Percentiles rank a stretch among this genome's conserved stretches.
These are phyloP conservation scores for Edaphochlamys debaryana DNA, from an alignment of 139 green algal genomes.

Conservation along the genomic window DNA sequence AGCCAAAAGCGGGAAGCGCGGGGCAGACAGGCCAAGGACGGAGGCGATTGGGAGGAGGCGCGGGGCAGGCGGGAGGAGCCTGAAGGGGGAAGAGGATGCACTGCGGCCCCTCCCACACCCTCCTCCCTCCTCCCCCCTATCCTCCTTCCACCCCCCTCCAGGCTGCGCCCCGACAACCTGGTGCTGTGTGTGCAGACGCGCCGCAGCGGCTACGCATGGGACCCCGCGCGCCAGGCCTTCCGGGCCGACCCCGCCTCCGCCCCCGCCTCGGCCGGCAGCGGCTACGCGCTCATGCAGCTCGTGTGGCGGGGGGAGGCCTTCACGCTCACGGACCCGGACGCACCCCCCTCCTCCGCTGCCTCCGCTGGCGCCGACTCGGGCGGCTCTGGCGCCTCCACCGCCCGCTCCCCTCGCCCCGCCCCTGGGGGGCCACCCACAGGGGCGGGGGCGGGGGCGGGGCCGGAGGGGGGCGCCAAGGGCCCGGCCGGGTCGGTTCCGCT, in stretches of 20 bases:
- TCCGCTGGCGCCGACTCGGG: no score
- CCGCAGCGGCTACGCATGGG: slow-evolving; percentile 35
- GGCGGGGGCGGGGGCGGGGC: no score
- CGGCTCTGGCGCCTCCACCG: no score
- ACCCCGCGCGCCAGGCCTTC: slow-evolving; percentile 1
- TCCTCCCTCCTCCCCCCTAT: no score
- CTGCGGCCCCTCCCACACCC: no score
- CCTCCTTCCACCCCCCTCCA: not conserved
- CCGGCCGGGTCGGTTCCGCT: not conserved
- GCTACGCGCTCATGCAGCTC: slow-evolving; percentile 47
- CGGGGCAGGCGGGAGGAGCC: no score
- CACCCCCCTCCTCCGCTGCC: no score
- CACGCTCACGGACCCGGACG: not conserved
- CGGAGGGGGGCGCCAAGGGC: no score
- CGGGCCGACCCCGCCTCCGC: not conserved
- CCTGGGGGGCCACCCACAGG: not conserved
- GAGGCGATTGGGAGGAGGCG: no score
- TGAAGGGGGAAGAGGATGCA: not conserved
- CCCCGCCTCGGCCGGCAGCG: slow-evolving; percentile 23
- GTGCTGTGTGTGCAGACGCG: slow-evolving; percentile 34
- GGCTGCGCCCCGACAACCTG: slow-evolving; percentile 41
- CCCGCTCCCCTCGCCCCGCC: no score
- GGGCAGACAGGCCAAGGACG: no score
- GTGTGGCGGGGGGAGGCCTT: slow-evolving; percentile 25
- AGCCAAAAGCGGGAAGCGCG: no score